A percentile compares a stretch with the other conserved stretches of the same genome.
phyloP scores from a whole-genome alignment of 2,329 filamentous ascomycete species.

The Hypomyces perniciosus region DNA sequence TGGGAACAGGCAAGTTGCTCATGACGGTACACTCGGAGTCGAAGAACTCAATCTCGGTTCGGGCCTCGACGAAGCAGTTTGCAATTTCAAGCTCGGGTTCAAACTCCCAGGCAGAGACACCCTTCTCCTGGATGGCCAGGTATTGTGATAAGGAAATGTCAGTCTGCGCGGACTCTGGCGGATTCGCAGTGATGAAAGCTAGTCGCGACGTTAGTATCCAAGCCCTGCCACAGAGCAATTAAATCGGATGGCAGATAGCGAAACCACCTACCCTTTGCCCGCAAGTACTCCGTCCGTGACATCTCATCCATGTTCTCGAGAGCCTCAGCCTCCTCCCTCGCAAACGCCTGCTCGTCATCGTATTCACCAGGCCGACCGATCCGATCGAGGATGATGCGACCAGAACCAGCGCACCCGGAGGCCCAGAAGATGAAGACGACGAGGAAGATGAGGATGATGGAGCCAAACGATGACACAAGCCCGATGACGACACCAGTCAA shows the following conservation, averaged over 20 bases:
- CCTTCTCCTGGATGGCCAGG: conserved; percentile 97
- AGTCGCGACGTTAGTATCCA: conserved; percentile 5
- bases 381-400: conserved; percentile 87
- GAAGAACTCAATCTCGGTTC: conserved; percentile 98
- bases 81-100: conserved; percentile 98
- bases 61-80: conserved; percentile 94
- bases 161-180: conserved; percentile 89
- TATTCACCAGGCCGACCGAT: conserved; percentile 92
- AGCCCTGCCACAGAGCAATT: not conserved
- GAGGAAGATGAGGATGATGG: conserved; percentile 75
- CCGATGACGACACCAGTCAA: conserved; percentile 85
- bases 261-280: conserved; percentile 74
- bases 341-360: conserved; percentile 94
- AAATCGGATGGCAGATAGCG: conserved; percentile 2
- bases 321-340: conserved; percentile 89
- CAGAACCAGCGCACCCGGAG: conserved; percentile 59
- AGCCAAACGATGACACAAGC: conserved; percentile 88
- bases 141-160: conserved; percentile 98
- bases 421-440: conserved; percentile 93
- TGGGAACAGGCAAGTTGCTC: conserved; percentile 92
- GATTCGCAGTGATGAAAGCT: conserved; percentile 94
- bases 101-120: conserved; percentile 99
- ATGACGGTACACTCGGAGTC: conserved; percentile 97
- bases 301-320: conserved; percentile 94
- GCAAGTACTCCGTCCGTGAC: conserved; percentile 79